Conservation (phyloP, 2,329 filamentous ascomycete species). For the Scedosporium apiospermum region DNA sequence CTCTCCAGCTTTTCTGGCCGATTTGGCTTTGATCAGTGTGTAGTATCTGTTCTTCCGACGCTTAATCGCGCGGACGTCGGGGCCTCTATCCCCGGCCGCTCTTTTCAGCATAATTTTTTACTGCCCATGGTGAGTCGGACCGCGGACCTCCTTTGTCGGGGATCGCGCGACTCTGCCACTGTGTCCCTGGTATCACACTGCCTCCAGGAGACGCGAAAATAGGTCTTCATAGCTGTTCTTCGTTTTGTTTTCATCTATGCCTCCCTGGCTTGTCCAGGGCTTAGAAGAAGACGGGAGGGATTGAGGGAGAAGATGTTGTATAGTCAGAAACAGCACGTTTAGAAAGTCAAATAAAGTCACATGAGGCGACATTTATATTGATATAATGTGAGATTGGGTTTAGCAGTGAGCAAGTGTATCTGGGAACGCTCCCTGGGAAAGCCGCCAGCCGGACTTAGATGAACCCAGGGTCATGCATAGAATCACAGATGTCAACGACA, state of each 20-base stretch:
- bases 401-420: no score
- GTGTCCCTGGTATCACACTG: constrained; percentile 15
- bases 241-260: constrained; percentile 9
- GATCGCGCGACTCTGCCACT: constrained; percentile 1
- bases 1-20: constrained; percentile 14
- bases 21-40: constrained; percentile 15
- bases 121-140: constrained; percentile 5
- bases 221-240: not conserved
- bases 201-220: constrained; percentile 12
- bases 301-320: not conserved
- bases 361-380: no score
- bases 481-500: no score
- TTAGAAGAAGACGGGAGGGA: constrained; percentile 7
- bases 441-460: no score
- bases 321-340: not conserved
- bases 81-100: constrained; percentile 3
- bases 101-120: constrained; percentile 13
- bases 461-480: no score
- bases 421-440: no score
- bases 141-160: constrained; percentile 1
- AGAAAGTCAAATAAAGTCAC: not conserved
- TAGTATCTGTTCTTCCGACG: constrained; percentile 20
- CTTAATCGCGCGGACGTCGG: constrained; percentile 13
- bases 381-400: no score
- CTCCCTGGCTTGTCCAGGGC: constrained; percentile 6